Percentiles rank a stretch among this genome's conserved stretches.
phyloP scores from a whole-genome alignment of 2,329 filamentous ascomycete genomes.

The Neofusicoccum ribis region DNA sequence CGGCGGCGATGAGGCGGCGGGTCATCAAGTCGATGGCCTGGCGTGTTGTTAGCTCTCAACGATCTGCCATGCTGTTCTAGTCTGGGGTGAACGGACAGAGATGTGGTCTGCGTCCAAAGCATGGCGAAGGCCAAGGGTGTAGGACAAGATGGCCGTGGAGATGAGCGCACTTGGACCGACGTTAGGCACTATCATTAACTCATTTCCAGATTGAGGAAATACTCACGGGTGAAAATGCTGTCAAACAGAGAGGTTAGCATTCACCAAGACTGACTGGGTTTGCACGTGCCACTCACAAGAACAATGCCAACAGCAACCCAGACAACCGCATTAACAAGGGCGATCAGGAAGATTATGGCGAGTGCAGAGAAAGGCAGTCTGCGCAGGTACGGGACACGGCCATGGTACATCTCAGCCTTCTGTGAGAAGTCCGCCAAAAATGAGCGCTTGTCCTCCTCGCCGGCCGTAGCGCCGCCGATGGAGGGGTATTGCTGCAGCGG shows the following conservation, averaged over 20 bases:
- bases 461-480: background rate
- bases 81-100: slow-evolving; percentile 45
- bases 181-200: background rate
- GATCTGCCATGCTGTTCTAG: background rate
- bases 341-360: slow-evolving; percentile 57
- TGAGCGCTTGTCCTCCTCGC: background rate
- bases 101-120: slow-evolving; percentile 98
- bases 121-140: slow-evolving; percentile 86
- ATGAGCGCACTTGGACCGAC: slow-evolving; percentile 58
- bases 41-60: background rate
- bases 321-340: slow-evolving; percentile 56
- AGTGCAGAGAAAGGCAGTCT: slow-evolving; percentile 59
- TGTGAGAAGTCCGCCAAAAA: slow-evolving; percentile 24
- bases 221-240: slow-evolving; percentile 35
- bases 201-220: background rate
- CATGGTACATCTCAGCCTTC: slow-evolving; percentile 36
- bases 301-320: slow-evolving; percentile 62
- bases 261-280: background rate
- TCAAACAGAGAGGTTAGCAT: background rate
- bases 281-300: slow-evolving; percentile 44
- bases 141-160: slow-evolving; percentile 79
- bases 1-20: slow-evolving; percentile 78
- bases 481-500: background rate
- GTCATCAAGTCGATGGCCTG: slow-evolving; percentile 93
- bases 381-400: slow-evolving; percentile 55